Evolutionary conservation across 2,329 filamentous ascomycete genomes (phyloP), one percentile per base, ranked within the genome.

Genomic region (Penicillium nordicum): DNA sequence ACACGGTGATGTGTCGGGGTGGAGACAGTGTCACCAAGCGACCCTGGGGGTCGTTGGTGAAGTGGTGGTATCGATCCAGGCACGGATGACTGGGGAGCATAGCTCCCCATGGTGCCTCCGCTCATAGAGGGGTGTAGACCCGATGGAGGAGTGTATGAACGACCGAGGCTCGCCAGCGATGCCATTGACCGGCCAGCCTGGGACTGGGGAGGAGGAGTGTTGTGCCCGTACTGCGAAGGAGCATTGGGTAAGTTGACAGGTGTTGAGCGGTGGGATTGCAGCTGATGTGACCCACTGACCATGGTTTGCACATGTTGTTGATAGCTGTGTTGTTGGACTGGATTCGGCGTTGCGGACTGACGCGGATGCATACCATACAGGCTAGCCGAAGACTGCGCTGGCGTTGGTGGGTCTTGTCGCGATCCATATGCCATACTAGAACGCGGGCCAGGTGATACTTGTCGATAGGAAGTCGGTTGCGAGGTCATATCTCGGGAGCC

Each of bases 81-180:
- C 11, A 58, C 48, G 1, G 67, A 57, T 43, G 68, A 57, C 8
- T 64, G 65, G 5, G 66, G 63, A 6, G 66, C 67, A 60, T 74
- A 74, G 18, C 61, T 37, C 10, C 48, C 63, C 53, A 74, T 61
- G 10, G 69, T 63, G 21, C 66, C 53, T 23, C 70, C 66, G 11
- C 66, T 58, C 18, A 63, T 55, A 1, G 66, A 64, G 14, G 68
- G 69, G 42, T 71, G 67, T 44, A 75, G 42, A 18, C 65, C 63
- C 6, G 72, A 61, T 1, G 74, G 74, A n/a, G 75, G 75, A 3
- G 74, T 76, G 53, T 72, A 77, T 9, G 75, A 72, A 37, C 74
- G 69, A 14, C 66, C 70, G 25, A 75, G 64, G 14, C 59, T 60
- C 36, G 70, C 61, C 27, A 67, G 52, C 32, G 65, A 57, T 25